Evolutionary conservation across 345 rosid genomes (phyloP).

Genomic region (Aquilaria sinensis): DNA sequence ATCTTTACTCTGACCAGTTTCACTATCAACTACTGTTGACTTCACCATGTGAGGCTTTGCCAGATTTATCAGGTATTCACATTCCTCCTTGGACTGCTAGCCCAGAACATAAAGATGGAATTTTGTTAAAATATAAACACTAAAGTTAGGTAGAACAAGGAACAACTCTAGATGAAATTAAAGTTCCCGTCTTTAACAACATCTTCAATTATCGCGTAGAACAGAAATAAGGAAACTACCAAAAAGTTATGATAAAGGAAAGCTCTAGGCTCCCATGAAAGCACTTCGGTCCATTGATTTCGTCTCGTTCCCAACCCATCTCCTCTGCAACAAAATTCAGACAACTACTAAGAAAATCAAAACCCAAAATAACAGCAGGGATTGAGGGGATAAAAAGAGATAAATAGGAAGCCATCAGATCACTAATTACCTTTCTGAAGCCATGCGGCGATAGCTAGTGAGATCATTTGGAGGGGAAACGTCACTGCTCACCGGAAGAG

Average conservation of each 20-base stretch:
- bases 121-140: not conserved
- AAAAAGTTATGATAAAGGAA: slow-evolving; percentile 75
- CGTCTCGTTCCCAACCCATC: slow-evolving; percentile 54
- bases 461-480: slow-evolving; percentile 47
- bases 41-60: slow-evolving; percentile 83
- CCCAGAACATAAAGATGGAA: slow-evolving; percentile 2
- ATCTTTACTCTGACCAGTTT: slow-evolving; percentile 79
- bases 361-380: not conserved
- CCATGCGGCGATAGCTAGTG: slow-evolving; percentile 48
- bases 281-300: slow-evolving; percentile 82
- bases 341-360: not conserved
- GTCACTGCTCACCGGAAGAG: slow-evolving; percentile 46
- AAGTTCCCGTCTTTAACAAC: too few relatives aligned
- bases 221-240: slow-evolving; percentile 34
- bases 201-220: too few relatives aligned
- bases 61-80: slow-evolving; percentile 73
- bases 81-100: slow-evolving; percentile 80
- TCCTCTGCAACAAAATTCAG: slow-evolving; percentile 29
- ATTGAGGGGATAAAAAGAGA: not conserved
- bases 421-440: slow-evolving; percentile 43
- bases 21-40: slow-evolving; percentile 85
- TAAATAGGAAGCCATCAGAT: not conserved
- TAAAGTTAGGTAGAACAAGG: not conserved
- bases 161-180: not conserved
- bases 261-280: slow-evolving; percentile 94